phyloP scores from a whole-genome alignment of 83 land plant genomes.

The Larix sibirica region DNA sequence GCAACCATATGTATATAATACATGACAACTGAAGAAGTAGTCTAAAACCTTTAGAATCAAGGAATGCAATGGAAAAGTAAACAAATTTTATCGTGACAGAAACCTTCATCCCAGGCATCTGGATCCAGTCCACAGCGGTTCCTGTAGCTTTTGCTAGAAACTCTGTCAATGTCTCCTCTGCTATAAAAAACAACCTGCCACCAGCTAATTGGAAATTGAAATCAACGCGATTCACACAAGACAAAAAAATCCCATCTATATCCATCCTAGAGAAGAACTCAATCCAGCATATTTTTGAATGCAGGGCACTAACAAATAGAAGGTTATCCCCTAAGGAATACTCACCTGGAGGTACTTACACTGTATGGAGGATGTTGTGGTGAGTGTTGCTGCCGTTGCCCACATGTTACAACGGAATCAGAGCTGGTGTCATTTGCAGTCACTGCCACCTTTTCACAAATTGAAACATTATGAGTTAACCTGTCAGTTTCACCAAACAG shows the following conservation, averaged over 20 bases:
- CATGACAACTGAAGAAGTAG: neutral
- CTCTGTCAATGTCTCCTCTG: slow-evolving; percentile 36
- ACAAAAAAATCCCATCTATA: neutral
- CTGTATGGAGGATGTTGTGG: slow-evolving; percentile 32
- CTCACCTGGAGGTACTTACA: slow-evolving; percentile 31
- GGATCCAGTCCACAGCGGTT: slow-evolving; percentile 48
- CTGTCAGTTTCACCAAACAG: neutral
- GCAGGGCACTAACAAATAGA: neutral
- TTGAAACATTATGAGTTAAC: neutral
- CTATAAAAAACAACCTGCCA: slow-evolving; percentile 32
- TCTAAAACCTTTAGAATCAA: neutral
- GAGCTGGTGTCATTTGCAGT: slow-evolving; percentile 28
- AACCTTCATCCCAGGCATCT: slow-evolving; percentile 56
- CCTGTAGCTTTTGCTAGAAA: slow-evolving; percentile 44
- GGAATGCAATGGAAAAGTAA: neutral
- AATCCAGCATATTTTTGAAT: neutral
- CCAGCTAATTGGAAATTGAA: neutral
- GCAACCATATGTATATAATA: neutral
- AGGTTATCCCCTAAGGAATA: slow-evolving; percentile 7
- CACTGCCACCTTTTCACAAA: slow-evolving; percentile 15
- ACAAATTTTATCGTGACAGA: neutral
- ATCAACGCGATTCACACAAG: neutral
- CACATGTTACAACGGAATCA: slow-evolving; percentile 40
- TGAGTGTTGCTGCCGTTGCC: slow-evolving; percentile 29
- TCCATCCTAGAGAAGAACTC: neutral